Base-by-base conservation (phyloP, 192 early-diverging fungal species). In the Thamnidium elegans region DNA sequence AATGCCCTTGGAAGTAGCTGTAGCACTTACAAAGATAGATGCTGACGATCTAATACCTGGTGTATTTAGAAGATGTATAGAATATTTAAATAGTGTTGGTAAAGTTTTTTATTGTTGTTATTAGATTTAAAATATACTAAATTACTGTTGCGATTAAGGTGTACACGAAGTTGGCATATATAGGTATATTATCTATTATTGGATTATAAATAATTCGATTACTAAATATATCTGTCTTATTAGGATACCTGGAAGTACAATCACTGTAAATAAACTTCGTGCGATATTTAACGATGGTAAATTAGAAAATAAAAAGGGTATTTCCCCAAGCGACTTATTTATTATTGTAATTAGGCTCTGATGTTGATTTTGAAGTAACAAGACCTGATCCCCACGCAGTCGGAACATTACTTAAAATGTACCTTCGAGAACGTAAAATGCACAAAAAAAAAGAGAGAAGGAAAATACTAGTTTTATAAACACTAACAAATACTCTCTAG, bases 401-500 rank as follows among this genome's bases (percentile, higher is more conserved):
- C 39, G 83, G 80, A 31, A 75, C 83, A 21, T 66, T 87, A 21
- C 69, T 87, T 13, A 87, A 85, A 55, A 72, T 81, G 60, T 87
- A 85, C 61, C 55, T 87, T 17, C 67, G 85, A 63, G 83, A 87
- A 68, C 71, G 84, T 86, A 80, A 69, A 78, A 69, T 26, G 11
- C 8, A 55, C 42, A 21, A 32, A 34, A n/a, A 30, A 23, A 19
- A 26, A 21, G 2, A 14, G 26, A 20, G n/a, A 62, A 15, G 39
- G 5, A 44, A 10, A 32, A 23, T 21, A 39, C 11, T n/a, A 11
- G 48, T 36, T 45, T 63, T 39, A 19, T 23, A 26, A 1, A 3
- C 26, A 26, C 26, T 26, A 26, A 26, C 26, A 26, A 26, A 26
- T 26, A 26, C 26, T 51, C 14, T 11, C 4, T 54, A 83, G 81